Conservation (phyloP, 179 eudicot species). For the Silene noctiflora region DNA sequence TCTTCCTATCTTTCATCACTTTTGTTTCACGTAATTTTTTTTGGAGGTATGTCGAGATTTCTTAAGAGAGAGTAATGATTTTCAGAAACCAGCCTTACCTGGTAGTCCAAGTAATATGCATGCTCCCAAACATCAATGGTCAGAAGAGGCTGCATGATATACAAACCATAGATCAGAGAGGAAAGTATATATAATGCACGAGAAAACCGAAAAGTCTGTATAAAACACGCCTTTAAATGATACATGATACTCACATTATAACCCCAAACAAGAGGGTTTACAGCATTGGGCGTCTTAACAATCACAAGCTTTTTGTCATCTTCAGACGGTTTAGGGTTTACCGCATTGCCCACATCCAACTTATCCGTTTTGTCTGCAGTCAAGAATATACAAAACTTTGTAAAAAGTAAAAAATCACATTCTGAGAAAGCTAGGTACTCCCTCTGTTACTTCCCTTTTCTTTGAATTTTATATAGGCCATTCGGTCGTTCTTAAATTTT, state of each 20-base stretch:
- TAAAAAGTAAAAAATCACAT: neutral
- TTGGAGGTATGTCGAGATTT: neutral
- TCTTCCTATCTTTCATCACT: neutral
- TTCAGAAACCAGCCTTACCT: slow-evolving; percentile 41
- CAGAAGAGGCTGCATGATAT: slow-evolving; percentile 76
- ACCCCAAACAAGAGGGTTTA: slow-evolving; percentile 88
- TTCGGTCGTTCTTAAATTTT: neutral
- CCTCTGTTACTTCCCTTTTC: neutral
- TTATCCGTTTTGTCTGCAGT: slow-evolving; percentile 63
- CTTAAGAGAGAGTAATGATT: too few relatives aligned
- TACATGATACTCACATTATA: slow-evolving; percentile 54
- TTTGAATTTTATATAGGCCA: too few relatives aligned
- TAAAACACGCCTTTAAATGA: neutral
- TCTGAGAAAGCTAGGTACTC: neutral
- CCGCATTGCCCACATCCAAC: slow-evolving; percentile 65
- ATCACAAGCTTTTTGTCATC: slow-evolving; percentile 84
- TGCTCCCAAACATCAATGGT: slow-evolving; percentile 98
- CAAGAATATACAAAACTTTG: neutral
- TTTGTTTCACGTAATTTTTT: neutral
- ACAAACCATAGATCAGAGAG: slow-evolving; percentile 16
- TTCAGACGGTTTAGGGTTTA: slow-evolving; percentile 71
- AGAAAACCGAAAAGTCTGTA: neutral
- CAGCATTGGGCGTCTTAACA: slow-evolving; percentile 90
- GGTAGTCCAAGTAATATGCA: slow-evolving; percentile 89
- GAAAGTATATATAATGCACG: neutral